Percentiles rank a stretch among this genome's conserved stretches.
phyloP scores from a whole-genome alignment of 805 yeast genomes.

The Candida chauliodis region DNA sequence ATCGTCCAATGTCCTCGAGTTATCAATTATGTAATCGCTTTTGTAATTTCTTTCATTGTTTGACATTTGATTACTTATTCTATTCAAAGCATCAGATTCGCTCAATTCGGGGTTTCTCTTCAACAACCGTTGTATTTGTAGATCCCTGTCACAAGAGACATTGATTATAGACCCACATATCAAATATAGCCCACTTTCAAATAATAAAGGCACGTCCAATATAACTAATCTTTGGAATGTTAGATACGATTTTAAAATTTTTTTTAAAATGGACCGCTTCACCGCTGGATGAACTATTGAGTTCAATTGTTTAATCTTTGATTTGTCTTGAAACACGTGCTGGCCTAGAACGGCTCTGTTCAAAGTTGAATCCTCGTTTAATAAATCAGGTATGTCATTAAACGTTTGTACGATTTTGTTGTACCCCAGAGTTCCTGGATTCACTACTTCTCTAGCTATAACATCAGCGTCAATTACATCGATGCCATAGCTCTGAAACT shows the following conservation, averaged over 20 bases:
- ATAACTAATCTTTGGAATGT: slow-evolving; percentile 58
- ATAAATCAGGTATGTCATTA: slow-evolving; percentile 47
- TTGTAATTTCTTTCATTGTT: slow-evolving; percentile 50
- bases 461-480: slow-evolving; percentile 85
- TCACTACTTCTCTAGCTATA: slow-evolving; percentile 81
- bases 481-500: slow-evolving; percentile 51
- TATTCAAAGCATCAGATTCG: slow-evolving; percentile 60
- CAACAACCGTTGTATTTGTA: slow-evolving; percentile 62
- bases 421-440: slow-evolving; percentile 75
- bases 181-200: slow-evolving; percentile 69
- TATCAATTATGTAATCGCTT: slow-evolving; percentile 69
- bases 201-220: slow-evolving; percentile 86
- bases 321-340: slow-evolving; percentile 68
- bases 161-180: slow-evolving; percentile 71
- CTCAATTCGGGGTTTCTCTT: slow-evolving; percentile 66
- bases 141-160: slow-evolving; percentile 55
- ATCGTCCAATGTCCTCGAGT: slow-evolving; percentile 36
- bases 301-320: slow-evolving; percentile 60
- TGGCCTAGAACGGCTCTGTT: slow-evolving; percentile 76
- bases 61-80: slow-evolving; percentile 78
- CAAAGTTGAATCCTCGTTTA: slow-evolving; percentile 43
- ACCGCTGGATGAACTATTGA: slow-evolving; percentile 87
- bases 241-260: slow-evolving; percentile 56
- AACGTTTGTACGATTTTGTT: slow-evolving; percentile 61
- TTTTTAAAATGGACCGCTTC: slow-evolving; percentile 57